Conservation (phyloP, 1,284 basidiomycete species). For the Sparassis latifolia region DNA sequence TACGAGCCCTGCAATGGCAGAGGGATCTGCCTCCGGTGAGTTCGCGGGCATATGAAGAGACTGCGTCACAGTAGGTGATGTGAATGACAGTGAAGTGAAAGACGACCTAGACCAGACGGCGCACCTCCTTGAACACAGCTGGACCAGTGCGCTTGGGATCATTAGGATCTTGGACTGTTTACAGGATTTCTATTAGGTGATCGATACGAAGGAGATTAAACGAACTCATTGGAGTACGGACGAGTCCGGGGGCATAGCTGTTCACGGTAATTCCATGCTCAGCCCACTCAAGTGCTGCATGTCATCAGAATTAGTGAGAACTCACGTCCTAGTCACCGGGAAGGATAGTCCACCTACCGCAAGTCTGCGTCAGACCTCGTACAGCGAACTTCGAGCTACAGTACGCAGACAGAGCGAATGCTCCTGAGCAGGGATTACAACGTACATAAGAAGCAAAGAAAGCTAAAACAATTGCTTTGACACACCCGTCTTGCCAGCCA, state of each 20-base stretch:
- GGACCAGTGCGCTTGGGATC: too few relatives aligned
- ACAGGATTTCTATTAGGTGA: too few relatives aligned
- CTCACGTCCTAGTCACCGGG: neutral
- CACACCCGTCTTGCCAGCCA: constrained; percentile 18
- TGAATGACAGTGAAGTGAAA: too few relatives aligned
- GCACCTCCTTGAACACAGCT: too few relatives aligned
- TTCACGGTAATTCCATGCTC: constrained; percentile 16
- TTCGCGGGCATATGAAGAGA: too few relatives aligned
- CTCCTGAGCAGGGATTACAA: neutral
- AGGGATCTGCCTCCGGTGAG: neutral
- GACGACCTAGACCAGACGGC: too few relatives aligned
- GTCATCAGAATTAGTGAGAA: neutral
- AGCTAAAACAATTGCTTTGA: neutral
- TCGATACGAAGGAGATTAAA: neutral
- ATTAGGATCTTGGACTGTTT: too few relatives aligned
- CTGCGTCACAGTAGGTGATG: too few relatives aligned
- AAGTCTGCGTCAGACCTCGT: constrained; percentile 22
- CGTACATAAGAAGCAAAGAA: neutral
- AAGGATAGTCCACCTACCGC: constrained; percentile 6
- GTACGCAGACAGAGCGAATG: constrained; percentile 7
- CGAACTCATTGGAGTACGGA: constrained; percentile 13
- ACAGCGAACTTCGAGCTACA: constrained; percentile 25
- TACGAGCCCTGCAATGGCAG: neutral
- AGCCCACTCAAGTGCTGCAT: constrained; percentile 11
- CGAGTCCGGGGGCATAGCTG: constrained; percentile 13